phyloP scores from a whole-genome alignment of 2,329 filamentous ascomycete species.

The Microsporum canis region DNA sequence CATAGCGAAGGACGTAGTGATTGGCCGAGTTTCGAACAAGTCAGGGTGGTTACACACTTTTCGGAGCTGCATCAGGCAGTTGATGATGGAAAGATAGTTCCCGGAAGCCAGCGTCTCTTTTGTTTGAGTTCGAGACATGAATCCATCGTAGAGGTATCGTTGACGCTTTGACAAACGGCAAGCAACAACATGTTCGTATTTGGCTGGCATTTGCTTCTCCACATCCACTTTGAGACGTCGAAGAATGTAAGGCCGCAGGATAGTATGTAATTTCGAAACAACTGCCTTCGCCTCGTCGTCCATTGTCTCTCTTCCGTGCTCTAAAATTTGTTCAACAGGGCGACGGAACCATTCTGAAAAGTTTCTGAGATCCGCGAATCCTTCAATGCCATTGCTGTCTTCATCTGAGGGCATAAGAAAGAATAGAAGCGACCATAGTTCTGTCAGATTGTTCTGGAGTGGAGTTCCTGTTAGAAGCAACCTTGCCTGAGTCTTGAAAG shows the following conservation, averaged over 20 bases:
- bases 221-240: conserved; percentile 90
- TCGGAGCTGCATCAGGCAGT: conserved; percentile 91
- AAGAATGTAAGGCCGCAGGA: conserved; percentile 81
- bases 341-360: conserved; percentile 95
- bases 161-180: conserved; percentile 92
- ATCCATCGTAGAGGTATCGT: conserved; percentile 90
- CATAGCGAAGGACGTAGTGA: conserved; percentile 96
- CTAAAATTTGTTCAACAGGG: conserved; percentile 89
- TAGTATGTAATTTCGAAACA: conserved; percentile 86
- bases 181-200: conserved; percentile 94
- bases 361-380: conserved; percentile 87
- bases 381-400: conserved; percentile 64
- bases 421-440: conserved; percentile 92
- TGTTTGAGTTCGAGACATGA: conserved; percentile 81
- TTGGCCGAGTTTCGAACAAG: conserved; percentile 87
- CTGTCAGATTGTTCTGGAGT: conserved; percentile 90
- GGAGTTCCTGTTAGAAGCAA: conserved; percentile 88
- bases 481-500: conserved; percentile 79
- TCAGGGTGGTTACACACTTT: conserved; percentile 99
- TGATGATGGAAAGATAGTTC: conserved; percentile 96
- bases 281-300: conserved; percentile 88
- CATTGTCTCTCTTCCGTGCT: conserved; percentile 86
- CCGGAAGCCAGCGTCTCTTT: conserved; percentile 79
- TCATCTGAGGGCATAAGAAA: conserved; percentile 83
- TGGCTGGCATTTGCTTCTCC: conserved; percentile 97